Evolutionary conservation across 495 filamentous ascomycete species (phyloP).

Genomic region (Xylaria acuta): DNA sequence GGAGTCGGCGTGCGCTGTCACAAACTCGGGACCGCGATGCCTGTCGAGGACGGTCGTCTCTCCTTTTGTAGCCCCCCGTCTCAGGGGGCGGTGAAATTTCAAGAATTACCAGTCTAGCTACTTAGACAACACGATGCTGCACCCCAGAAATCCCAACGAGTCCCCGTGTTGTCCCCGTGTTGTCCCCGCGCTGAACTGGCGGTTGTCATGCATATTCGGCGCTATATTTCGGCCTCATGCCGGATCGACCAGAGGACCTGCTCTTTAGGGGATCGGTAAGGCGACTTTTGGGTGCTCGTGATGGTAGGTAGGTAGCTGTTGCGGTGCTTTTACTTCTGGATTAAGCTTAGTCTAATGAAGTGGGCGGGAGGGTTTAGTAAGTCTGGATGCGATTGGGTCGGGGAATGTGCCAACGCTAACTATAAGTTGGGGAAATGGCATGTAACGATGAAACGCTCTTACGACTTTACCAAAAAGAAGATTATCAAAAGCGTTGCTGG

Average conservation of each 20-base stretch:
- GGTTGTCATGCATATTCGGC: slow-evolving; percentile 8
- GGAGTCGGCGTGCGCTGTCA: not conserved
- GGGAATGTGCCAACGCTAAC: not conserved
- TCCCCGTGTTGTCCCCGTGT: not conserved
- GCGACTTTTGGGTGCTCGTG: not conserved
- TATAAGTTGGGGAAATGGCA: slow-evolving; percentile 3
- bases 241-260: slow-evolving; percentile 9
- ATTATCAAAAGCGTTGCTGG: not conserved
- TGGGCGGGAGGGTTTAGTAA: not conserved
- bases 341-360: slow-evolving; percentile 4
- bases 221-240: slow-evolving; percentile 15
- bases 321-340: not conserved
- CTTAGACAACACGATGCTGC: not conserved
- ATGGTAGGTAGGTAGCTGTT: not conserved
- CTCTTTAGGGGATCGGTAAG: not conserved
- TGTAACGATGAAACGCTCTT: not conserved
- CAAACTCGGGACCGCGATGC: not conserved
- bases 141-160: not conserved
- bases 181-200: not conserved
- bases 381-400: not conserved
- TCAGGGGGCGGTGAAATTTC: not conserved
- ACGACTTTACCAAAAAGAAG: not conserved
- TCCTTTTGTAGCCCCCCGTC: not conserved
- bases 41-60: not conserved
- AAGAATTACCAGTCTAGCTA: not conserved